A percentile compares a stretch with the other conserved stretches of the same genome.
Evolutionary conservation across 164 flowering plant species (phyloP).

Genomic region (Nelumbo lutea): DNA sequence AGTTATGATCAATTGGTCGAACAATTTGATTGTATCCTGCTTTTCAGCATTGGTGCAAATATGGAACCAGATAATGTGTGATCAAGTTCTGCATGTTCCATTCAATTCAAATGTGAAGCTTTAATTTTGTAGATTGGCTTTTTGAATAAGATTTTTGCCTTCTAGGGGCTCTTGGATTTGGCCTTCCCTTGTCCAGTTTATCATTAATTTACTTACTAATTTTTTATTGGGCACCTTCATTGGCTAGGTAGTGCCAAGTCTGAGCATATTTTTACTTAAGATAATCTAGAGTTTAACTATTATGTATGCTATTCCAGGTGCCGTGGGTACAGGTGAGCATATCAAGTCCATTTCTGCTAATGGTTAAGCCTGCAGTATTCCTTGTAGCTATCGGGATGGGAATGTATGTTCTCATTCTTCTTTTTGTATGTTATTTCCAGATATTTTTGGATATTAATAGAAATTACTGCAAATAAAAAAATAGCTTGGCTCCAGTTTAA

Average conservation of each 20-base stretch:
- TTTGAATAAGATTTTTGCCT: not conserved
- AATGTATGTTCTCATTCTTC: constrained; percentile 38
- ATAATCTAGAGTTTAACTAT: not conserved
- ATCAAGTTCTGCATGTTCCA: not conserved
- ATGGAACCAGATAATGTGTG: too few species aligned
- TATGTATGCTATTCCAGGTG: constrained; percentile 36
- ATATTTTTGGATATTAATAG: not conserved
- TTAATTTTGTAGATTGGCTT: not conserved
- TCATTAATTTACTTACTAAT: too few species aligned
- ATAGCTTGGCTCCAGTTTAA: not conserved
- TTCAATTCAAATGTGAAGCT: not conserved
- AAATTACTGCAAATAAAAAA: not conserved
- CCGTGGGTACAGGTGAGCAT: constrained; percentile 97
- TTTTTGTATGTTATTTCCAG: not conserved
- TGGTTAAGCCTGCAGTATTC: constrained; percentile 70
- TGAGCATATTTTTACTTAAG: not conserved
- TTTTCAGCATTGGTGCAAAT: too few species aligned
- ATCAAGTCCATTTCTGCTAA: constrained; percentile 76
- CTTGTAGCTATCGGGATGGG: constrained; percentile 71
- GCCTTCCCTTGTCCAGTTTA: too few species aligned
- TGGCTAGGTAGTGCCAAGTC: too few species aligned
- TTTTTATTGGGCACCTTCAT: too few species aligned
- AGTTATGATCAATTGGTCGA: too few species aligned
- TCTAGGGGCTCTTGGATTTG: too few species aligned
- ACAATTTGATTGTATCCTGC: too few species aligned